These are phyloP conservation scores for Colletotrichum viniferum DNA, from an alignment of 2,329 filamentous ascomycete genomes.

Conservation along the genomic window DNA sequence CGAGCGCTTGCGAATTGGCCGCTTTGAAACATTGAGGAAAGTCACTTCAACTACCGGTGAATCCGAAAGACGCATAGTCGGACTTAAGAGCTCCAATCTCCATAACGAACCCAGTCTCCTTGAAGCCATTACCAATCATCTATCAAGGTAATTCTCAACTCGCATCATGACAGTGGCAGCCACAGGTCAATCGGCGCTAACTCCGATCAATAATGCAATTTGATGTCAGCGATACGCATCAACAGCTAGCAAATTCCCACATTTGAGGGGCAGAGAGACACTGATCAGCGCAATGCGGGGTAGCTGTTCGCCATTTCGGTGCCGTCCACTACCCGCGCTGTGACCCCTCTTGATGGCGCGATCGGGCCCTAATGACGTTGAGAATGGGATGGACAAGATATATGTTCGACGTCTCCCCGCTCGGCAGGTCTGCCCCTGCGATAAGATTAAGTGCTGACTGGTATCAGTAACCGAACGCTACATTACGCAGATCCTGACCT, in stretches of 20 bases:
- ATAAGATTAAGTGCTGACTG: neutral
- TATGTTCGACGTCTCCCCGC: neutral
- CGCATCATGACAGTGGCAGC: neutral
- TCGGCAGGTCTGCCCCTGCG: no score
- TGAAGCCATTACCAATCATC: neutral
- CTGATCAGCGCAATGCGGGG: conserved; percentile 8
- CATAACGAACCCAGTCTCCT: neutral
- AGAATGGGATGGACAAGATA: neutral
- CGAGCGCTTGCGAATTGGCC: neutral
- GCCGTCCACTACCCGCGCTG: neutral
- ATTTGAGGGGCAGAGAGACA: neutral
- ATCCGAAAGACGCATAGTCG: neutral
- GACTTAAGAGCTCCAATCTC: neutral
- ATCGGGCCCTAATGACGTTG: conserved; percentile 9
- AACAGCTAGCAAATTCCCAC: neutral
- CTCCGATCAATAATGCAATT: neutral
- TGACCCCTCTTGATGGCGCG: conserved; percentile 12
- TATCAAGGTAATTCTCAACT: neutral
- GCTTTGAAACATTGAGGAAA: neutral
- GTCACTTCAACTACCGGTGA: neutral
- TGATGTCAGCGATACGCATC: neutral
- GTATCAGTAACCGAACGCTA: neutral
- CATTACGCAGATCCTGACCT: neutral
- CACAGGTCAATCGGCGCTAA: neutral
- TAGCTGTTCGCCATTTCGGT: neutral